A percentile compares a stretch with the other conserved stretches of the same genome.
These are phyloP conservation scores for Corymbia maculata DNA, from an alignment of 345 rosid species.

Conservation along the genomic window DNA sequence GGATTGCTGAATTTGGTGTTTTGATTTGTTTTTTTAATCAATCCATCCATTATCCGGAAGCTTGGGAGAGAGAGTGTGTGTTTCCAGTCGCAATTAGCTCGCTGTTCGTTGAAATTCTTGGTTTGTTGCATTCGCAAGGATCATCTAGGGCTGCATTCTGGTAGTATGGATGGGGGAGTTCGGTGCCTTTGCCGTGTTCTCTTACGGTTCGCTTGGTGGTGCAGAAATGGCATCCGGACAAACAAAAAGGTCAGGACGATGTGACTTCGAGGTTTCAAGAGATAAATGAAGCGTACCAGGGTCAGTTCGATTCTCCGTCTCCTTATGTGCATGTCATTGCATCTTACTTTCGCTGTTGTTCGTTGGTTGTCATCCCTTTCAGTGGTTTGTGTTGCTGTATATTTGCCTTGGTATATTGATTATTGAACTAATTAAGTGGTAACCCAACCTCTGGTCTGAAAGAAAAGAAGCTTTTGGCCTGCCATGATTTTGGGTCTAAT, in stretches of 20 bases:
- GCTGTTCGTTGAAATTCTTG: background rate
- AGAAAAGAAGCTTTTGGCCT: background rate
- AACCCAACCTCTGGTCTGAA: background rate
- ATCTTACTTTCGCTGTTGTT: background rate
- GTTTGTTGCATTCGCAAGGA: background rate
- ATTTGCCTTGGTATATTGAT: background rate
- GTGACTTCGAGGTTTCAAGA: slow-evolving; percentile 87
- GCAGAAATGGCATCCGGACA: slow-evolving; percentile 98
- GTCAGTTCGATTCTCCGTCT: slow-evolving; percentile 18
- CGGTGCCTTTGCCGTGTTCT: background rate
- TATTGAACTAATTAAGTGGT: background rate
- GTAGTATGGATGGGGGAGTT: background rate
- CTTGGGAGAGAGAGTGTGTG: background rate
- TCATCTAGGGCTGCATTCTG: background rate
- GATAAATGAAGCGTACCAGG: slow-evolving; percentile 93
- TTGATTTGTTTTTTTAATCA: background rate
- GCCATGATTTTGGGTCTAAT: background rate
- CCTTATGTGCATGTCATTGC: background rate
- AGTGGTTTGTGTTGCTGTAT: background rate
- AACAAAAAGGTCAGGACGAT: slow-evolving; percentile 49
- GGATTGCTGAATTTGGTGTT: background rate
- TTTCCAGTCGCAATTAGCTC: background rate
- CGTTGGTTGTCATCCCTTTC: background rate
- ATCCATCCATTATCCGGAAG: background rate
- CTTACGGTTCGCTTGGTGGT: background rate